These are phyloP conservation scores for Chlamydomonas asymmetrica DNA, from an alignment of 139 green algal genomes.

Conservation along the genomic window DNA sequence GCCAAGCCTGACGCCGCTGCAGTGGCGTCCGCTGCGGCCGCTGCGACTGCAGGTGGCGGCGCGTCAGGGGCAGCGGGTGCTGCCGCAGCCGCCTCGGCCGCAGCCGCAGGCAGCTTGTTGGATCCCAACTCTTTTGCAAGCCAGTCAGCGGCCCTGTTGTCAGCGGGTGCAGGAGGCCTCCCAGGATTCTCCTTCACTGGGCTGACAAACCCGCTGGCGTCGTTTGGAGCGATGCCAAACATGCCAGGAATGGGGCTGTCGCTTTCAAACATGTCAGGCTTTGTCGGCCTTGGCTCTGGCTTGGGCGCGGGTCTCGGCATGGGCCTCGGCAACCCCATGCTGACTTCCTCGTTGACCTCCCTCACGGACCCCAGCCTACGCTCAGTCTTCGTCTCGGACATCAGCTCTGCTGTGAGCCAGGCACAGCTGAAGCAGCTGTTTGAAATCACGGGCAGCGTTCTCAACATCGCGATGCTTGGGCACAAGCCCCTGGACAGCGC, in stretches of 20 bases:
- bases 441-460: conserved; percentile 18
- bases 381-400: conserved; percentile 33
- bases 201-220: too few species aligned
- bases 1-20: conserved; percentile 4
- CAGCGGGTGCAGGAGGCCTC: too few species aligned
- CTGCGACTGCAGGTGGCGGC: neutral
- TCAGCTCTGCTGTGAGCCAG: conserved; percentile 20
- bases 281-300: too few species aligned
- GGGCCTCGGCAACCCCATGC: too few species aligned
- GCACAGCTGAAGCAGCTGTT: conserved; percentile 39
- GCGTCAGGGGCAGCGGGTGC: neutral
- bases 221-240: too few species aligned
- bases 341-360: too few species aligned
- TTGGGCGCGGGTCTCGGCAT: too few species aligned
- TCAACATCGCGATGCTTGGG: conserved; percentile 26
- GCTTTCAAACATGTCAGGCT: too few species aligned
- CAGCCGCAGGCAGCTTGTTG: neutral
- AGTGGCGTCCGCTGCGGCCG: conserved; percentile 3
- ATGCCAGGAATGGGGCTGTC: too few species aligned
- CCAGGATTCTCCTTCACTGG: too few species aligned
- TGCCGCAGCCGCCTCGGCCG: neutral
- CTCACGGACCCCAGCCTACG: conserved; percentile 25
- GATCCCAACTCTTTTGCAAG: neutral
- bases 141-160: neutral
- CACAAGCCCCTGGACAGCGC: too few species aligned